Conservation (phyloP, 768 basidiomycete genomes). For the Boletus vinaceobasis region DNA sequence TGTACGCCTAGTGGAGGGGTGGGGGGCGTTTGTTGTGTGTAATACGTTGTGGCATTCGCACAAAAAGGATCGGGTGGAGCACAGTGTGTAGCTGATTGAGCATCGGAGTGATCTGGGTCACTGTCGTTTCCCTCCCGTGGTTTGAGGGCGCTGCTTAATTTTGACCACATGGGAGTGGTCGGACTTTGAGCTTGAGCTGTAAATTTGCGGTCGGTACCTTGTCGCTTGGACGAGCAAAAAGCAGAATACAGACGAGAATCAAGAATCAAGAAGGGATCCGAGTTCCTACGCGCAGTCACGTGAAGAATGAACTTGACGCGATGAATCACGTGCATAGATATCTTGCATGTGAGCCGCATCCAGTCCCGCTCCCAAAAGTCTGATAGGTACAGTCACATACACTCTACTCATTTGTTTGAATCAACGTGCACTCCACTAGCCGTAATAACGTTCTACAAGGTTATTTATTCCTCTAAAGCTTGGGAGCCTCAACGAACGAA, state of each 20-base stretch:
- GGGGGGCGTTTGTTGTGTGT: slow-evolving; percentile 67
- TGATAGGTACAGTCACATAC: background rate
- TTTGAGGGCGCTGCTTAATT: slow-evolving; percentile 55
- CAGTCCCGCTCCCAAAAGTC: background rate
- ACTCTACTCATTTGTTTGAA: slow-evolving; percentile 3
- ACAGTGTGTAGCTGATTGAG: slow-evolving; percentile 30
- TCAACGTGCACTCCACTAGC: slow-evolving; percentile 8
- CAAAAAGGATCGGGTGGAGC: slow-evolving; percentile 71
- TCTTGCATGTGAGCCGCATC: too few species aligned
- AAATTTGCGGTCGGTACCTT: background rate
- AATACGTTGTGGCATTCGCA: slow-evolving; percentile 70
- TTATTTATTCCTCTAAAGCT: slow-evolving; percentile 20
- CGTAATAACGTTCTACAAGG: background rate
- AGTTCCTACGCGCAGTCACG: slow-evolving; percentile 17
- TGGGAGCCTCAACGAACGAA: slow-evolving; percentile 24
- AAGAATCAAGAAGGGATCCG: background rate
- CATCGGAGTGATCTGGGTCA: slow-evolving; percentile 18
- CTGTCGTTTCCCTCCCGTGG: slow-evolving; percentile 28
- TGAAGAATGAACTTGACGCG: slow-evolving; percentile 29
- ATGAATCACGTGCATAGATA: slow-evolving; percentile 20
- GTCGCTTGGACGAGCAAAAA: background rate
- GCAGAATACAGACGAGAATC: background rate
- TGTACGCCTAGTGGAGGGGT: slow-evolving; percentile 57
- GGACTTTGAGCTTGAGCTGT: background rate
- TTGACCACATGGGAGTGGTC: slow-evolving; percentile 53